phyloP scores from a whole-genome alignment of 345 rosid genomes.

The Aegle marmelos region DNA sequence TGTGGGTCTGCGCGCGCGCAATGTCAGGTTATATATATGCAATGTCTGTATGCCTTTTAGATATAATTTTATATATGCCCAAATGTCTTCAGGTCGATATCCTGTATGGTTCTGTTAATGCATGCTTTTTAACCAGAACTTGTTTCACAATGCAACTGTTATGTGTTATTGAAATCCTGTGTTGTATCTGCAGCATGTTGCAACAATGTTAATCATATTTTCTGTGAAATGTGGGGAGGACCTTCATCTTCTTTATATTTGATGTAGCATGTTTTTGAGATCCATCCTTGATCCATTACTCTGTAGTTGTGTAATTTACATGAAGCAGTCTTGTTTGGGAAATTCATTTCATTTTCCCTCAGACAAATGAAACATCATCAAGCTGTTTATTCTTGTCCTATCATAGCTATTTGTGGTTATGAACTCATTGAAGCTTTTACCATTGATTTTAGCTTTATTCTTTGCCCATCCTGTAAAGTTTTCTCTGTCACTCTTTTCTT shows the following conservation, averaged over 20 bases:
- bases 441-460: background rate
- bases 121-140: background rate
- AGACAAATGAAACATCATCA: background rate
- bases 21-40: background rate
- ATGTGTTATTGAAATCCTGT: background rate
- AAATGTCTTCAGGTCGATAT: background rate
- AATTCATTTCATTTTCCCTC: background rate
- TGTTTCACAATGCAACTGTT: background rate
- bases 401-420: background rate
- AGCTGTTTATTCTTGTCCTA: background rate
- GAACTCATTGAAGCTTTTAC: background rate
- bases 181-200: background rate
- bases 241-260: background rate
- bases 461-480: background rate
- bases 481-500: background rate
- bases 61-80: background rate
- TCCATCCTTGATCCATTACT: background rate
- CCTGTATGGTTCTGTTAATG: background rate
- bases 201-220: background rate
- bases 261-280: background rate
- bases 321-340: background rate
- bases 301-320: background rate
- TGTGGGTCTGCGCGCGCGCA: too few species aligned
- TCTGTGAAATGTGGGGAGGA: background rate
- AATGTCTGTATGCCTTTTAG: background rate